Percentiles rank a stretch among this genome's conserved stretches.
These are phyloP conservation scores for Penicillium silybi DNA, from an alignment of 495 filamentous ascomycete genomes.

Conservation along the genomic window DNA sequence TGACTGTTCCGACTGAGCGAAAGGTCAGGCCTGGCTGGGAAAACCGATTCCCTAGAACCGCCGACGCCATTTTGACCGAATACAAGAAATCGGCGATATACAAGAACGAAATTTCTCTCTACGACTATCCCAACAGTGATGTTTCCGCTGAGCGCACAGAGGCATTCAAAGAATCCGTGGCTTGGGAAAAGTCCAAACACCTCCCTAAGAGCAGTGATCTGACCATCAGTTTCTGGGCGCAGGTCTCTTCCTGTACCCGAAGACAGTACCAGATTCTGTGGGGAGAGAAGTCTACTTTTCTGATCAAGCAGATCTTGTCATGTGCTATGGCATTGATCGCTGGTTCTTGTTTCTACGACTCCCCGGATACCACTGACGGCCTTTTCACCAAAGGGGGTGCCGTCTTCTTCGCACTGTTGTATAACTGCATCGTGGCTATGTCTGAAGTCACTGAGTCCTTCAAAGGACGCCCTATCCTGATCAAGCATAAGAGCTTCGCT, in stretches of 20 bases:
- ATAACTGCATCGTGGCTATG: slow-evolving; percentile 67
- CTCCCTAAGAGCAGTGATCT: slow-evolving; percentile 43
- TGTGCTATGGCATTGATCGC: slow-evolving; percentile 34
- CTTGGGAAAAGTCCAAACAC: slow-evolving; percentile 35
- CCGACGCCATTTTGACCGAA: slow-evolving; percentile 31
- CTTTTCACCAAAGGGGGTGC: slow-evolving; percentile 51
- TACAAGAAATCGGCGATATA: slow-evolving; percentile 40
- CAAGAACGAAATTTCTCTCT: slow-evolving; percentile 32
- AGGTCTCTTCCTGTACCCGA: slow-evolving; percentile 49
- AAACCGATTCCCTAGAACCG: slow-evolving; percentile 39
- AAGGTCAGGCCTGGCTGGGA: slow-evolving; percentile 51
- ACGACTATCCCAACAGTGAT: slow-evolving; percentile 13
- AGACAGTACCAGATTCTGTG: slow-evolving; percentile 55
- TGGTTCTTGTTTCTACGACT: slow-evolving; percentile 38
- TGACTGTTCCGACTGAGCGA: slow-evolving; percentile 68
- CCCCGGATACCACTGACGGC: slow-evolving; percentile 32
- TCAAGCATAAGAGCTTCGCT: slow-evolving; percentile 71
- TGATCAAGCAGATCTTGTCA: slow-evolving; percentile 51
- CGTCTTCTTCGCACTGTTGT: slow-evolving; percentile 67
- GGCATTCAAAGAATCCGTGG: slow-evolving; percentile 44
- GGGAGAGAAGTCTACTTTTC: slow-evolving; percentile 55
- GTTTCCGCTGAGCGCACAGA: slow-evolving; percentile 39
- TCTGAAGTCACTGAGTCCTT: slow-evolving; percentile 69
- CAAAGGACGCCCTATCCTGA: slow-evolving; percentile 60
- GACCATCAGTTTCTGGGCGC: slow-evolving; percentile 53